These are phyloP conservation scores for Dioscorea alata DNA, from an alignment of 106 monocot genomes.

Conservation along the genomic window DNA sequence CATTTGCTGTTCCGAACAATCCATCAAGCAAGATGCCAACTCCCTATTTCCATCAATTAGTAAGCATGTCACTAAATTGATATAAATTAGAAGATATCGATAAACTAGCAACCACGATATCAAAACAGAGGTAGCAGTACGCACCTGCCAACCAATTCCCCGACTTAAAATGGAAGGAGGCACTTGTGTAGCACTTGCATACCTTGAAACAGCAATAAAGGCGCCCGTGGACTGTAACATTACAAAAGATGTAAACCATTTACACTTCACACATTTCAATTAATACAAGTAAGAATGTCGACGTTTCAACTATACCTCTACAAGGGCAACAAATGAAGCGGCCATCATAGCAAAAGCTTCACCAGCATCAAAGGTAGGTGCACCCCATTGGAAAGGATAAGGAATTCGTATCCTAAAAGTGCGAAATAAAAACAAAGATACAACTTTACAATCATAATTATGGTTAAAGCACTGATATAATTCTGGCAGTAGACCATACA, in stretches of 20 bases:
- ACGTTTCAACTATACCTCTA: conserved; percentile 48
- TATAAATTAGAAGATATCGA: too few species aligned
- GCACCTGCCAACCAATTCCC: conserved; percentile 95
- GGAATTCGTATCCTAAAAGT: conserved; percentile 84
- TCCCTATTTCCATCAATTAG: conserved; percentile 32
- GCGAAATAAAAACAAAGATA: too few species aligned
- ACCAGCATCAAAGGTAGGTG: conserved; percentile 94
- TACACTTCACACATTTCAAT: too few species aligned
- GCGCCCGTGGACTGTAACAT: conserved; percentile 69
- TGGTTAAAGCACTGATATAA: too few species aligned
- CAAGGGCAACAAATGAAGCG: conserved; percentile 91
- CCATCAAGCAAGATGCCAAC: conserved; percentile 97
- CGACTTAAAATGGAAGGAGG: conserved; percentile 92
- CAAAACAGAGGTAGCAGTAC: neutral
- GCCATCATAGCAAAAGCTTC: conserved; percentile 99
- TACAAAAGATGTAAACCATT: neutral
- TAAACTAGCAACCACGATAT: too few species aligned
- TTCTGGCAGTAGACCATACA: too few species aligned
- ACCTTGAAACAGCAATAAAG: conserved; percentile 89
- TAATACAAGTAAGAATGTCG: neutral
- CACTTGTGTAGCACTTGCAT: conserved; percentile 83
- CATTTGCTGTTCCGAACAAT: conserved; percentile 86
- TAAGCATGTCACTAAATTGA: too few species aligned
- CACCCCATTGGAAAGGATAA: conserved; percentile 99
- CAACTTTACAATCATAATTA: too few species aligned